Percentiles rank a stretch among this genome's conserved stretches.
Evolutionary conservation across 2,329 filamentous ascomycete genomes (phyloP).

Genomic region (Fusarium sp.): DNA sequence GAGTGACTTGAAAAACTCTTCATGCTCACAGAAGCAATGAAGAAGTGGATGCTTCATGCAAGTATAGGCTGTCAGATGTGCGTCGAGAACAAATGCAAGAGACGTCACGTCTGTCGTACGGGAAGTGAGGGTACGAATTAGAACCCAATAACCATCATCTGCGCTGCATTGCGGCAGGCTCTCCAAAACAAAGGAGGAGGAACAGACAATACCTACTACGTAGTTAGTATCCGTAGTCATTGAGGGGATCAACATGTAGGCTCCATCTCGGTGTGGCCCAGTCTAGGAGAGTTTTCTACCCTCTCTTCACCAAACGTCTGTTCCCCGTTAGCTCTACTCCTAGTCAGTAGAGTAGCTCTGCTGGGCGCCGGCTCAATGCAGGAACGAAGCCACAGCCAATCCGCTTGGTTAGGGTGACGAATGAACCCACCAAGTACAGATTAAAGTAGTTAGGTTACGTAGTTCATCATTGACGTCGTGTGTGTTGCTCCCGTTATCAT

Average conservation of each 20-base stretch:
- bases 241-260: constrained; percentile 35
- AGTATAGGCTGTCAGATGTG: constrained; percentile 22
- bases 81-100: constrained; percentile 22
- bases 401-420: constrained; percentile 33
- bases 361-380: constrained; percentile 42
- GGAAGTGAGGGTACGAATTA: constrained; percentile 20
- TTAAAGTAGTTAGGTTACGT: constrained; percentile 7
- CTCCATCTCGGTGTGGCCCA: constrained; percentile 15
- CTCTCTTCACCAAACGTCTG: constrained; percentile 33
- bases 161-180: constrained; percentile 20
- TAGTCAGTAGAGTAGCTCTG: constrained; percentile 31
- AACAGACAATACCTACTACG: constrained; percentile 14
- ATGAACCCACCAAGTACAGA: constrained; percentile 27
- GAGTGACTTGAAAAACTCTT: constrained; percentile 30
- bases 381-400: constrained; percentile 44
- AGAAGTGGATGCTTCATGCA: constrained; percentile 31
- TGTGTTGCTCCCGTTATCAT: constrained; percentile 15
- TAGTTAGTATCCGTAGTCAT: constrained; percentile 1
- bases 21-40: constrained; percentile 42
- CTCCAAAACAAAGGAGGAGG: constrained; percentile 18
- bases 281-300: constrained; percentile 20
- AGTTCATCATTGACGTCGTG: constrained; percentile 37
- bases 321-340: constrained; percentile 33
- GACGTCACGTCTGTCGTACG: constrained; percentile 17
- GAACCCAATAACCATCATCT: constrained; percentile 15